Evolutionary conservation across 2,329 filamentous ascomycete species (phyloP).

Genomic region (Scytalidium sp.): DNA sequence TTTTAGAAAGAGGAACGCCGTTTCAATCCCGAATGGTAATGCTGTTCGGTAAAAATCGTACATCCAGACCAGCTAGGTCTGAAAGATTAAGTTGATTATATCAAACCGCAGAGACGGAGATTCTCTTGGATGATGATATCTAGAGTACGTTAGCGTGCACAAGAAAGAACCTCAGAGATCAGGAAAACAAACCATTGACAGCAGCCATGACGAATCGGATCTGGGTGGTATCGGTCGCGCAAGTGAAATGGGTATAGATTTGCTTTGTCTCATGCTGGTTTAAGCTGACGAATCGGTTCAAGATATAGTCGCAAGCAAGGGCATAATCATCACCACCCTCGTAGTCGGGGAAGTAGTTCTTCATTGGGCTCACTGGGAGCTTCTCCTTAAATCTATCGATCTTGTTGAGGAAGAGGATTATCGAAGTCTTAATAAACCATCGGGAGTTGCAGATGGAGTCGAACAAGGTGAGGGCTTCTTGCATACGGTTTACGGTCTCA

Average conservation of each 20-base stretch:
- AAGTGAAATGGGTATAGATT: conserved; percentile 99
- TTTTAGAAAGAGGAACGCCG: conserved; percentile 27
- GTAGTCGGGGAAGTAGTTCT: conserved; percentile 86
- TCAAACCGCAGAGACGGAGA: conserved; percentile 91
- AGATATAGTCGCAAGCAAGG: conserved; percentile 95
- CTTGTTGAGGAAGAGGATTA: conserved; percentile 88
- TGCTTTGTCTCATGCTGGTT: conserved; percentile 99
- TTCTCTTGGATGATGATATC: conserved; percentile 99
- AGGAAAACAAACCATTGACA: conserved; percentile 75
- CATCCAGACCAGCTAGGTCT: conserved; percentile 6
- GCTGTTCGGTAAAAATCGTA: conserved; percentile 10
- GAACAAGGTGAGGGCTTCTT: conserved; percentile 82
- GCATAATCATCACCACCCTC: conserved; percentile 96
- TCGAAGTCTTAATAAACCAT: conserved; percentile 88
- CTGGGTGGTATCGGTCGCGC: conserved; percentile 96
- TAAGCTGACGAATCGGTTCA: conserved; percentile 96
- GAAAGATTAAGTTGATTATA: conserved; percentile 51
- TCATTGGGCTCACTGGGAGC: conserved; percentile 77
- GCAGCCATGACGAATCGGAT: conserved; percentile 99
- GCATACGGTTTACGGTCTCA: conserved; percentile 94
- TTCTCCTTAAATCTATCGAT: conserved; percentile 89
- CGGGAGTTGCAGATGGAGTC: conserved; percentile 85
- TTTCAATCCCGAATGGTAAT: conserved; percentile 12
- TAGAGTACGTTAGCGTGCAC: conserved; percentile 46
- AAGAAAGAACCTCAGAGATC: conserved; percentile 3